Evolutionary conservation across 345 rosid species (phyloP).

Genomic region (Syzygium grande): DNA sequence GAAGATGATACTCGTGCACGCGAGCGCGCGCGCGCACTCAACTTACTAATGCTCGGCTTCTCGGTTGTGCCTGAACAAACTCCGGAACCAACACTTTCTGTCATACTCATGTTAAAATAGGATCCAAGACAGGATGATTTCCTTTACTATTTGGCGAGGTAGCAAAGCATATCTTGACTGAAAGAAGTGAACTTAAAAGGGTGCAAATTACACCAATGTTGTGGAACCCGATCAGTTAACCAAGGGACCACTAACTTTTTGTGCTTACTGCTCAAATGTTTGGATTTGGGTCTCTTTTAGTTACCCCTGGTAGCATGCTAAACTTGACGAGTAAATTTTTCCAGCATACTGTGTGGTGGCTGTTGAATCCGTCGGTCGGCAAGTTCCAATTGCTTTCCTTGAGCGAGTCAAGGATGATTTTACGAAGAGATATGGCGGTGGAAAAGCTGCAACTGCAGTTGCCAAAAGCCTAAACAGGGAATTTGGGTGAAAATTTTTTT

Average conservation of each 20-base stretch:
- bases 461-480: constrained; percentile 44
- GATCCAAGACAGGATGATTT: background rate
- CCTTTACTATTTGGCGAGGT: background rate
- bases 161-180: background rate
- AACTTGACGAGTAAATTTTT: background rate
- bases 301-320: background rate
- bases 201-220: background rate
- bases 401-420: constrained; percentile 56
- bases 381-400: constrained; percentile 48
- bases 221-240: background rate
- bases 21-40: background rate
- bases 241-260: background rate
- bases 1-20: background rate
- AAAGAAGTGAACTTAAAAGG: background rate
- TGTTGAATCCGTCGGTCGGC: constrained; percentile 44
- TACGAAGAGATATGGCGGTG: constrained; percentile 35
- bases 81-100: background rate
- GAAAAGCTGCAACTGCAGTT: constrained; percentile 41
- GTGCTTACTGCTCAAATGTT: background rate
- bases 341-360: constrained; percentile 68
- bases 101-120: background rate
- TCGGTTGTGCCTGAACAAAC: background rate
- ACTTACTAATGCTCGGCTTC: background rate
- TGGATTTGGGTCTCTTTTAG: background rate
- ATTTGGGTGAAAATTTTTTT: constrained; percentile 20